A percentile compares a stretch with the other conserved stretches of the same genome.
Conservation (phyloP, 805 yeast genomes). For the Danielia oregonensis region DNA sequence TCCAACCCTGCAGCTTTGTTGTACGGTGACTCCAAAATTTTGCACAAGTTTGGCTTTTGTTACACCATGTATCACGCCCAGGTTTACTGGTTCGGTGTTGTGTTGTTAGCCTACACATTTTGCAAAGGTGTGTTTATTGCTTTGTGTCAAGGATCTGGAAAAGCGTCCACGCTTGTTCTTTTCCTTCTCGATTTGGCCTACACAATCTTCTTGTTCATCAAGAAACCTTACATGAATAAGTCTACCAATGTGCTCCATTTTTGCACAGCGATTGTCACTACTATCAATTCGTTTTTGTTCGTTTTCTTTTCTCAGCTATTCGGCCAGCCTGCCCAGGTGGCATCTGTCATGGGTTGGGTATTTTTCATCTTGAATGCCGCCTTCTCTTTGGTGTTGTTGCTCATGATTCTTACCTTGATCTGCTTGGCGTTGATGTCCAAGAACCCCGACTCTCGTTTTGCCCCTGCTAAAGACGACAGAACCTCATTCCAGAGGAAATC, state of each 20-base stretch:
- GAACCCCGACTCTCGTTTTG: conserved; percentile 85
- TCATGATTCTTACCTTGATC: conserved; percentile 66
- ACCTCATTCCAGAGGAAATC: conserved; percentile 70
- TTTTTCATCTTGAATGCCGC: conserved; percentile 89
- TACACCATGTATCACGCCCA: conserved; percentile 85
- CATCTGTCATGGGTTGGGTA: conserved; percentile 87
- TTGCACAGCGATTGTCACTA: conserved; percentile 64
- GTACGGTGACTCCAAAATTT: conserved; percentile 70
- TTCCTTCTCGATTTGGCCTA: conserved; percentile 74
- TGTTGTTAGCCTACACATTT: conserved; percentile 56
- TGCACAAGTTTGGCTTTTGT: conserved; percentile 81
- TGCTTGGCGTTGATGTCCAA: conserved; percentile 63
- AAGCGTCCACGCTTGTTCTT: conserved; percentile 72
- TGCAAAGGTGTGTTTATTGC: conserved; percentile 71
- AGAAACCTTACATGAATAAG: conserved; percentile 74
- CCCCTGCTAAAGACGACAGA: conserved; percentile 89
- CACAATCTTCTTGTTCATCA: conserved; percentile 58
- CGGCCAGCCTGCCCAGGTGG: conserved; percentile 73
- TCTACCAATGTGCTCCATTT: conserved; percentile 78
- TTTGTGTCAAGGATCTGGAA: conserved; percentile 76
- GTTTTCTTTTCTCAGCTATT: conserved; percentile 81
- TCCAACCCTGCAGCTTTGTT: conserved; percentile 85
- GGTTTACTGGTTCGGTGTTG: conserved; percentile 79
- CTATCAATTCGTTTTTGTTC: conserved; percentile 79
- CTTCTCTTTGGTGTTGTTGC: conserved; percentile 68